Conservation (phyloP, 2,329 filamentous ascomycete genomes). For the Hymenoscyphus salicellus region DNA sequence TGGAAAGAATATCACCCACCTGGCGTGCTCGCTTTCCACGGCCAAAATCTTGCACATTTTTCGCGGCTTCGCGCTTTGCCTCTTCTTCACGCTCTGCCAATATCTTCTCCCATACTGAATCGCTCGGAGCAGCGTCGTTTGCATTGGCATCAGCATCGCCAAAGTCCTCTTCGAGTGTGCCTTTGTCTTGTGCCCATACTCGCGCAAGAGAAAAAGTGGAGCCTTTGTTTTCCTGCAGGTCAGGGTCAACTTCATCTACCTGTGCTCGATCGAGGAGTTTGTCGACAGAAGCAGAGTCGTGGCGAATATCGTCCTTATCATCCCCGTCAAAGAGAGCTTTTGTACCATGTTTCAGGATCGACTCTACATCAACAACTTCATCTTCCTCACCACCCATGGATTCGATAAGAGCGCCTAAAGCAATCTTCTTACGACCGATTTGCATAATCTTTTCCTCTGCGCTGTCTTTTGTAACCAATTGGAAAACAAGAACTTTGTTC, state of each 20-base stretch:
- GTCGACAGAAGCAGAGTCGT: conserved; percentile 80
- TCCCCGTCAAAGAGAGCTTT: conserved; percentile 80
- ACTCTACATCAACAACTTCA: conserved; percentile 75
- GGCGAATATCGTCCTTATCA: conserved; percentile 70
- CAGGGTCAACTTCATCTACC: conserved; percentile 66
- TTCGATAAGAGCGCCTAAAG: conserved; percentile 89
- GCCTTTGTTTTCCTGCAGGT: conserved; percentile 63
- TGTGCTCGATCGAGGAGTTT: conserved; percentile 84
- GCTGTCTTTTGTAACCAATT: conserved; percentile 83
- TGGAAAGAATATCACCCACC: conserved; percentile 21
- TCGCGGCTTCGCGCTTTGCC: conserved; percentile 68
- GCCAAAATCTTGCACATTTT: conserved; percentile 72
- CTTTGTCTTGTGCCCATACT: conserved; percentile 85
- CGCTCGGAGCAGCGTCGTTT: conserved; percentile 49
- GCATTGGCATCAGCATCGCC: conserved; percentile 51
- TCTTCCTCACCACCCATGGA: conserved; percentile 83
- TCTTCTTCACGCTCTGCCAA: conserved; percentile 76
- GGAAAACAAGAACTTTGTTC: conserved; percentile 92
- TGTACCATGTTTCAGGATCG: conserved; percentile 83
- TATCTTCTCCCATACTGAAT: conserved; percentile 85
- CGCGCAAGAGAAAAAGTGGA: conserved; percentile 85
- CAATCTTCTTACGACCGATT: conserved; percentile 93
- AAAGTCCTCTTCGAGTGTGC: conserved; percentile 61
- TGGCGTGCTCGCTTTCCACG: conserved; percentile 65
- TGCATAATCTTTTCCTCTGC: conserved; percentile 96